Base-by-base conservation (phyloP, 2,329 filamentous ascomycete genomes). In the Aphanoascus verrucosus region DNA sequence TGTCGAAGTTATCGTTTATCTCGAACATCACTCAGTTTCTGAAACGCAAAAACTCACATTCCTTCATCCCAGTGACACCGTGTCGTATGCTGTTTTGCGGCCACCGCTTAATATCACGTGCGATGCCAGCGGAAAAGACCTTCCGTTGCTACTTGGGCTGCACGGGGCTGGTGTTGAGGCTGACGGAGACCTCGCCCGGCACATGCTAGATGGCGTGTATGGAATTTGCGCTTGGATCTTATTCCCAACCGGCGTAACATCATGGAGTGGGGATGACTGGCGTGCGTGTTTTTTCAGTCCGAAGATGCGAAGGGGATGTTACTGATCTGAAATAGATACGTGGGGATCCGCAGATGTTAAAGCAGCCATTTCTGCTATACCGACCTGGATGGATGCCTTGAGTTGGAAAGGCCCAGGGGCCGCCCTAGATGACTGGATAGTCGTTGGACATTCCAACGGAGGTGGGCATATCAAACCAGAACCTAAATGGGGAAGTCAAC, bases 251-350 rank as follows among this genome's bases (percentile, higher is more conserved):
- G 79, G 79, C 19, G 77, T 76, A 14, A 81, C 77, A 15, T 65
- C 76, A 5, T 82, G 79, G 79, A 78, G 76, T 58, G 74, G 75
- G 20, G 79, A 82, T 63, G 79, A 82, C 59, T 82, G 79, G 79
- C 79, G 71, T 74, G 64, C 60, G 70, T 57, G n/a, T 40, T 61
- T 20, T 34, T 40, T 37, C 32, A 12, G 5, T 19, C 17, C 17
- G 12, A 9, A 9, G 40, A 42, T 17, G 3, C 11, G 5, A 20
- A 42, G 11, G 14, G 3, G 19, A 20, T 8, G 7, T 19, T 44
- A 34, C 19, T 52, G 28, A 43, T 19, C 17, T 17, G 23, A 32
- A 5, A 40, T 32, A 63, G 62, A 81, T 61, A 73, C 68, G 4
- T 82, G 78, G 77, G 79, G 78, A 0, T 74, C 76, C 58, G 68